Base-by-base conservation (phyloP, 495 filamentous ascomycete species). In the Emericellopsis terricola region DNA sequence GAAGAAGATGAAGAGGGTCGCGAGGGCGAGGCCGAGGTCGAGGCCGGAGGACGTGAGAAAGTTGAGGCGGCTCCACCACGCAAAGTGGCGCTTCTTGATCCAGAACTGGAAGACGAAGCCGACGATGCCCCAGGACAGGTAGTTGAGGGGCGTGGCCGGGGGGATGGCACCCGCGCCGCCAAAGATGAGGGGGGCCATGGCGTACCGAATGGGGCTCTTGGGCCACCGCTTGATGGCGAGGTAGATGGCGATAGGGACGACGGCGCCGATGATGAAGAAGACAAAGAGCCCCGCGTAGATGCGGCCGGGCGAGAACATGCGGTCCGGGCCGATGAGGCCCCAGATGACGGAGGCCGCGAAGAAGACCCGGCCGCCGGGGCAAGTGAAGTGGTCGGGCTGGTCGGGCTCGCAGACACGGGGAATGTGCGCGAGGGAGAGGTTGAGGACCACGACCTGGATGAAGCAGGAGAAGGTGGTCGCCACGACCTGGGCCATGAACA, bases 181-280 rank as follows among this genome's bases (percentile, higher is more conserved):
- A 42, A 82, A 78, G 29, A 79, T 72, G 0, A 82, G 54, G 0
- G 77, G 76, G 39, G 73, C 69, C 40, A 73, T 76, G 8, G 74
- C 44, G 47, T 68, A 73, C 23, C 65, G 65, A 5, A 65, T 38
- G 0, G 47, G 43, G 15, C 65, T 68, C 41, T 57, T 52, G 15
- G 66, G 68, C 33, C 58, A 73, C n/a, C 59, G 56, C 17, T 60
- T 61, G 8, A 66, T 64, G 3, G 62, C 57, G 8, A 65, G 47
- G 46, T 71, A 78, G 21, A 76, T 65, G 16, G 65, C 38, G 6
- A 78, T 34, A 1, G 78, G 67, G 0, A 62, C 51, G 4, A 65
- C 36, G 4, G 72, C 69, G 17, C 76, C 77, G 14, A 69, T 41
- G 36, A 63, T 46, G 51, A 79, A 80, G 56, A 77, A 79, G 50